A percentile compares a stretch with the other conserved stretches of the same genome.
Evolutionary conservation across 305 asterid genomes (phyloP).

Genomic region (Fraxinus sp.): DNA sequence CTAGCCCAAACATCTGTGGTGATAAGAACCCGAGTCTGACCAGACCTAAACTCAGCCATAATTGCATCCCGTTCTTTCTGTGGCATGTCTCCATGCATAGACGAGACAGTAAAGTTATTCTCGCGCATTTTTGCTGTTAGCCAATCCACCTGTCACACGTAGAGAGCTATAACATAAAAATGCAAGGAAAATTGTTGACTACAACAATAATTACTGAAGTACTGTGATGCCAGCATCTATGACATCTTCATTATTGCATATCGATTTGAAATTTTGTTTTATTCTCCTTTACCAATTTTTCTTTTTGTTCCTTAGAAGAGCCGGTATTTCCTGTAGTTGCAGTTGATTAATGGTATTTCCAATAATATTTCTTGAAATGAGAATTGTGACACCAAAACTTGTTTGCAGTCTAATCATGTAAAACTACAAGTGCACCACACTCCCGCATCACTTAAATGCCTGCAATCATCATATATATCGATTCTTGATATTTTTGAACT

Average conservation of each 20-base stretch:
- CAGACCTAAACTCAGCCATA: slow-evolving; percentile 79
- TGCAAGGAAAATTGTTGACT: background rate
- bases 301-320: background rate
- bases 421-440: background rate
- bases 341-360: background rate
- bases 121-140: slow-evolving; percentile 89
- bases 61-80: slow-evolving; percentile 95
- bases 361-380: background rate
- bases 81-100: slow-evolving; percentile 99
- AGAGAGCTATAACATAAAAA: slow-evolving; percentile 12
- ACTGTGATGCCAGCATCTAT: background rate
- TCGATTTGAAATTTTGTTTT: background rate
- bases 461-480: background rate
- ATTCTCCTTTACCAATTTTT: background rate
- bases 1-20: slow-evolving; percentile 99
- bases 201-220: background rate
- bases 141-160: slow-evolving; percentile 75
- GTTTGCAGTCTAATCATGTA: background rate
- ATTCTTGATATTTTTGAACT: background rate
- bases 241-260: background rate
- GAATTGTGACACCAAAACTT: background rate
- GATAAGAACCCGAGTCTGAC: slow-evolving; percentile 88
- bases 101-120: slow-evolving; percentile 85
- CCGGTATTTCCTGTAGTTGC: background rate
- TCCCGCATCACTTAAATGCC: background rate